Conservation (phyloP, 108 stramenopile species). For the Parietichytrium sp. region DNA sequence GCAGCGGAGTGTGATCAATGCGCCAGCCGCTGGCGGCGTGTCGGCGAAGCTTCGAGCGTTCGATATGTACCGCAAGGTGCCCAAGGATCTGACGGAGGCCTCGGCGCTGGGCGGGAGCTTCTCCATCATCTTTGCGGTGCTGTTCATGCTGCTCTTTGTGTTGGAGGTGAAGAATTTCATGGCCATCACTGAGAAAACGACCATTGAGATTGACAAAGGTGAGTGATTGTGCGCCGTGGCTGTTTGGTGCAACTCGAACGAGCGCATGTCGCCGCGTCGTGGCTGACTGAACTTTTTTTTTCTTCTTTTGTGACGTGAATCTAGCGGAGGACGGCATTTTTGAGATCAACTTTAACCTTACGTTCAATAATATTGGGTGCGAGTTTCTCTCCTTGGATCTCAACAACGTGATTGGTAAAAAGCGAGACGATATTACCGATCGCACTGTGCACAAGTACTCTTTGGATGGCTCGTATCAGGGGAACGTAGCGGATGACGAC, state of each 20-base stretch:
- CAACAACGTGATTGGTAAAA: constrained; percentile 2
- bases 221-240: neutral
- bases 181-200: neutral
- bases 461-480: neutral
- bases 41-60: constrained; percentile 24
- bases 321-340: constrained; percentile 31
- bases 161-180: neutral
- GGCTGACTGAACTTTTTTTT: no score
- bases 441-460: constrained; percentile 23
- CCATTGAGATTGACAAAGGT: neutral
- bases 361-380: neutral
- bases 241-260: neutral
- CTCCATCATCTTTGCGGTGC: neutral
- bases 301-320: no score
- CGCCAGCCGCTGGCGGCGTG: constrained; percentile 20
- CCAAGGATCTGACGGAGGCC: constrained; percentile 31
- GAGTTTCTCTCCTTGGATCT: neutral
- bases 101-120: neutral
- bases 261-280: no score
- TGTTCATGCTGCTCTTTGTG: neutral
- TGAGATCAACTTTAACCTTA: constrained; percentile 31
- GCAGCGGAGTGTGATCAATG: no score
- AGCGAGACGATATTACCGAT: neutral
- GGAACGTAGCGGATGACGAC: neutral
- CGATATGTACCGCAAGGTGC: constrained; percentile 30